A percentile compares a stretch with the other conserved stretches of the same genome.
phyloP scores from a whole-genome alignment of 352 stramenopile species.

The Globisporangium takayamanum region DNA sequence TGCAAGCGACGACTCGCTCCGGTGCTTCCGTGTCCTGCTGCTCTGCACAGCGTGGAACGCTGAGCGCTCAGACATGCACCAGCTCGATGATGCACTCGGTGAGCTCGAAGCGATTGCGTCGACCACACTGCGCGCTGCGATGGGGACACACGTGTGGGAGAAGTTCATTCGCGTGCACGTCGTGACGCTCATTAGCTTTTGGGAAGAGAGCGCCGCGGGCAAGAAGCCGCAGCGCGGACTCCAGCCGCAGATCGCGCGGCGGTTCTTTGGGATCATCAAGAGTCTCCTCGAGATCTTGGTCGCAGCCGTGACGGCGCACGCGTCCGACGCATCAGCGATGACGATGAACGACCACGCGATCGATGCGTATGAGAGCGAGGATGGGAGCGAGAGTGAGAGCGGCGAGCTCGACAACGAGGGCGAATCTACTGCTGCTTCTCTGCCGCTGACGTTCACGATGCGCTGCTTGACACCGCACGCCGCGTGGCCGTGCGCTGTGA shows the following conservation, averaged over 20 bases:
- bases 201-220: constrained; percentile 67
- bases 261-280: constrained; percentile 78
- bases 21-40: constrained; percentile 57
- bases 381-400: constrained; percentile 10
- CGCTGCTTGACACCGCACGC: constrained; percentile 32
- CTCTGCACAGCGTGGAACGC: constrained; percentile 77
- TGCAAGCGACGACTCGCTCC: constrained; percentile 42
- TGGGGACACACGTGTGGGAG: constrained; percentile 75
- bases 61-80: constrained; percentile 78
- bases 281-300: constrained; percentile 43
- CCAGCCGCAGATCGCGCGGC: constrained; percentile 63
- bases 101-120: constrained; percentile 48
- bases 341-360: neutral
- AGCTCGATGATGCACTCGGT: constrained; percentile 64
- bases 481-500: constrained; percentile 43
- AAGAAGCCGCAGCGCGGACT: constrained; percentile 61
- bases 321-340: neutral
- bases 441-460: constrained; percentile 28
- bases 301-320: constrained; percentile 19
- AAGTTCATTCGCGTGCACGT: constrained; percentile 78
- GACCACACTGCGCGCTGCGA: constrained; percentile 39
- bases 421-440: constrained; percentile 5
- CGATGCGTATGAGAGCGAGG: constrained; percentile 8
- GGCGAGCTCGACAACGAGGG: constrained; percentile 12
- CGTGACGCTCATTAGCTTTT: constrained; percentile 75